Base-by-base conservation (phyloP, 495 filamentous ascomycete genomes). In the Aspergillus egyptiacus region DNA sequence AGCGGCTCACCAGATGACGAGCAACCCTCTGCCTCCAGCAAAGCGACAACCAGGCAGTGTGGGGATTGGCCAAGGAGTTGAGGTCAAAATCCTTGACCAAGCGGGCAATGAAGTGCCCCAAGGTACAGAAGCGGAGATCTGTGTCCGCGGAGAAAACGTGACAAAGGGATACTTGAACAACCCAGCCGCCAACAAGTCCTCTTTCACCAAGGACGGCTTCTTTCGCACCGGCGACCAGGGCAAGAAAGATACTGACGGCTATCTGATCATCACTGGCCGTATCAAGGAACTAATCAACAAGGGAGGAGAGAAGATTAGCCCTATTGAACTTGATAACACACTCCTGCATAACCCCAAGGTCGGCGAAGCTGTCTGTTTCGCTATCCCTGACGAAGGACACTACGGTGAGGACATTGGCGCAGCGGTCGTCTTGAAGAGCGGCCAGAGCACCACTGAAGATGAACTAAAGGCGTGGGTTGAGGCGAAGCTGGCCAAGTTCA, bases 271-370 rank as follows among this genome's bases (percentile, higher is more conserved):
- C 56, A 89, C 86, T 2, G 86, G 86, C 5, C 74, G 86, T 19
- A 89, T 88, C 64, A 91, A 91, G 73, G 86, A 91, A 63, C 70
- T 91, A 19, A 89, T 91, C 65, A 89, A 89, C 64, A 86, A 87
- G 63, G 86, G 83, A 27, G 86, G 86, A 8, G 86, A 91, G 63
- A 89, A 89, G 65, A 89, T 91, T 53, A 82, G 78, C 40, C 88
- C 88, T 2, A 87, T 91, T 39, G 88, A 94, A 66, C 65, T 94
- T 15, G 88, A 94, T 58, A 91, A 94, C 45, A 78, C 84, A 3
- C 60, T 91, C 2, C 70, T 84, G 6, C 71, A 80, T 30, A 78
- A 91, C 59, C 78, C 82, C 15, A 73, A 77, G 22, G 81, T 91
- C 1, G 67, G 72, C 2, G 88, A 94, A 66, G 88, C 86, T 5